Evolutionary conservation across 352 stramenopile genomes (phyloP), one percentile per base, ranked within the genome.

Genomic region (Phytophthora aleatoria): DNA sequence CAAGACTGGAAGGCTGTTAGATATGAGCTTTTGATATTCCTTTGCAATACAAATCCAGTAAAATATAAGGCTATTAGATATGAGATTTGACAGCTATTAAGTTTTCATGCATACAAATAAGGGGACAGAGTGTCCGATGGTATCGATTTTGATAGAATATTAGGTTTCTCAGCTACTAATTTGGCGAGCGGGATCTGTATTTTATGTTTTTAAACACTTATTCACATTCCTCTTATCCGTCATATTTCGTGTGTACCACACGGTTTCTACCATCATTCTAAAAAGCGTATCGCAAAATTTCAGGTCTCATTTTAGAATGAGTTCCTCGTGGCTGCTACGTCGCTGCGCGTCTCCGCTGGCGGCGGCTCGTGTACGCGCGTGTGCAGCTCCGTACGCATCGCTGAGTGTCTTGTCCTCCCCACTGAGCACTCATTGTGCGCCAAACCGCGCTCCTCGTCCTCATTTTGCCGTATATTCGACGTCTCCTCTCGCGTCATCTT

Each of bases 301-400:
- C 0, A 20, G 20, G 20, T 20, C 20, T 20, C n/a, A 48, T 54
- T 55, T 50, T n/a, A 50, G 50, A 12, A 76, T 73, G 64, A 73
- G 64, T 55, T 54, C 57, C 1, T 61, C 43, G 53, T 69, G 33
- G 41, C 13, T 41, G 12, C 42, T 73, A 3, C 59, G 55, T 38
- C 69, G 69, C 24, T 64, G 48, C 38, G 20, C 28, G 47, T 73
- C 52, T 54, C 63, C 39, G 10, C 36, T 75, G 26, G 33, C 31
- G 2, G 41, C 9, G 36, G 38, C 64, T 15, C 64, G 38, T 42
- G 36, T 39, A 20, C 50, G 63, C 39, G 41, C 43, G 4, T 39
- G 15, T 43, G 24, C 41, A 38, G n/a, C 43, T 50, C 47, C 48
- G 5, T 56, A 61, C 41, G 9, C 8, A 0, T 54, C 61, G 15